phyloP scores from a whole-genome alignment of 2,329 filamentous ascomycete species.

The Coniochaeta prunicola region DNA sequence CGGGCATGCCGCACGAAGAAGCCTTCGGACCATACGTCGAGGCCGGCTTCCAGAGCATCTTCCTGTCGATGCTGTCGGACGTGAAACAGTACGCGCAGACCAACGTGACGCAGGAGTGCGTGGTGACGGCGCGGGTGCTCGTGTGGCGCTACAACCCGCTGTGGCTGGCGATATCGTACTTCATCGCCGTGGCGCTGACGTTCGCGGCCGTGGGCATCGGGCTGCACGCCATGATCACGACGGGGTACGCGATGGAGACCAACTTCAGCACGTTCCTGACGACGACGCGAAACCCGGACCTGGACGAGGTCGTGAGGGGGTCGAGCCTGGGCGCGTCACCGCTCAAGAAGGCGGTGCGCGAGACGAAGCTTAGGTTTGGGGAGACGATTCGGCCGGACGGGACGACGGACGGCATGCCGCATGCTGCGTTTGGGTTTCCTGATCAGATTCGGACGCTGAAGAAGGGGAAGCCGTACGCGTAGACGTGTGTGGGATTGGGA shows the following conservation, averaged over 20 bases:
- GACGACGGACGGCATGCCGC: not conserved
- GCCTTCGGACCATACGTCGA: constrained; percentile 3
- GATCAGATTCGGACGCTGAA: not conserved
- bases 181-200: constrained; percentile 7
- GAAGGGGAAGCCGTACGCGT: not conserved
- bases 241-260: constrained; percentile 7
- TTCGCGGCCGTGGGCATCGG: constrained; percentile 5
- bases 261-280: constrained; percentile 8
- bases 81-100: constrained; percentile 4
- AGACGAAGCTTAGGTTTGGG: constrained; percentile 8
- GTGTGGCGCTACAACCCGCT: constrained; percentile 11
- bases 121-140: not conserved
- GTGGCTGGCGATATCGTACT: constrained; percentile 9
- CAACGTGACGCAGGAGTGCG: constrained; percentile 1
- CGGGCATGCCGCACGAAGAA: not conserved
- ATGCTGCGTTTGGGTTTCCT: not conserved
- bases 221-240: constrained; percentile 6
- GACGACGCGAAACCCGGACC: constrained; percentile 7
- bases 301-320: constrained; percentile 5
- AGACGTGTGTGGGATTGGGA: not conserved
- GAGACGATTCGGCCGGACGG: constrained; percentile 3
- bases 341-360: constrained; percentile 5
- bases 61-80: constrained; percentile 9
- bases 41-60: constrained; percentile 5
- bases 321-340: constrained; percentile 7